These are phyloP conservation scores for Naumovozyma dairenensis DNA, from an alignment of 805 yeast genomes.

Conservation along the genomic window DNA sequence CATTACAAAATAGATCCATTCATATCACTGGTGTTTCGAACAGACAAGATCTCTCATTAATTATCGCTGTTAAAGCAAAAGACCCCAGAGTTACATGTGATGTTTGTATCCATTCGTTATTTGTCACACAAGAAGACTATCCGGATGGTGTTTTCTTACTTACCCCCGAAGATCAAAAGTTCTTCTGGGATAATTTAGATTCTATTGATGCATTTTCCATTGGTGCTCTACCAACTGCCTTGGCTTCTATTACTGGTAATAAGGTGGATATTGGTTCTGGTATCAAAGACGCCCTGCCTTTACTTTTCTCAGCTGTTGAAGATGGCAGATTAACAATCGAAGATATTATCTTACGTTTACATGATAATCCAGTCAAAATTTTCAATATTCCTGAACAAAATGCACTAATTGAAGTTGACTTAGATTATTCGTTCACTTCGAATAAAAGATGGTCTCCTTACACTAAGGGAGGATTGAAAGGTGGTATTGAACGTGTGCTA, in stretches of 20 bases:
- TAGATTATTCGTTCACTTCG: conserved; percentile 49
- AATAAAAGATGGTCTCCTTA: conserved; percentile 47
- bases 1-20: conserved; percentile 72
- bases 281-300: conserved; percentile 69
- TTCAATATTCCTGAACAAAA: conserved; percentile 71
- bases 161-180: conserved; percentile 66
- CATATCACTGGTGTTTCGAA: conserved; percentile 83
- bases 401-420: conserved; percentile 69
- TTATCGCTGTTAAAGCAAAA: conserved; percentile 76
- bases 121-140: conserved; percentile 62
- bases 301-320: conserved; percentile 69
- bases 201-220: conserved; percentile 79
- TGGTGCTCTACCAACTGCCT: conserved; percentile 65
- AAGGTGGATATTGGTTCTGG: conserved; percentile 65
- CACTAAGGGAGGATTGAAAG: conserved; percentile 45
- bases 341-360: conserved; percentile 63
- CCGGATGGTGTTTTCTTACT: conserved; percentile 70
- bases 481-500: conserved; percentile 83
- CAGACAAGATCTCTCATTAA: conserved; percentile 72
- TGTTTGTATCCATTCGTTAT: conserved; percentile 70
- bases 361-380: conserved; percentile 71
- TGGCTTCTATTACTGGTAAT: conserved; percentile 57
- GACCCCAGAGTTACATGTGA: conserved; percentile 81
- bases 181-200: conserved; percentile 67
- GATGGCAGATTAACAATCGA: conserved; percentile 61